Base-by-base conservation (phyloP, 1,139 yeast species). In the Hemisphaericaspora xylofermentans region DNA sequence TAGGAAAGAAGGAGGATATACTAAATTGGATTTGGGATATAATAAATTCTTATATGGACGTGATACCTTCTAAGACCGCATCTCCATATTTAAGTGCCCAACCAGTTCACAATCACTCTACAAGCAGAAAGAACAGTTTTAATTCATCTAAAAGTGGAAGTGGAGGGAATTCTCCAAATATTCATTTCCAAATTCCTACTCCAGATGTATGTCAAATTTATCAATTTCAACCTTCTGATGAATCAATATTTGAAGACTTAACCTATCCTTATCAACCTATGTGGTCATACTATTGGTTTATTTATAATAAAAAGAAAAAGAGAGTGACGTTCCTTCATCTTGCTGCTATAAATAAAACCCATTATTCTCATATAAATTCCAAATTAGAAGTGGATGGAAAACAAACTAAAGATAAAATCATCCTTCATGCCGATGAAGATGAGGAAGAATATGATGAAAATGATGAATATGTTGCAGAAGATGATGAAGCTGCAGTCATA, bases 251-350 rank as follows among this genome's bases (percentile, higher is more conserved):
- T 49, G 87, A 82, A 68, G 82, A 71, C 61, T 61, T 70, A 48
- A 78, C 60, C 44, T 83, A 80, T 53, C 87, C 84, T 28, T 84
- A 86, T 30, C 91, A 87, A 38, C 78, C 84, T 1, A 70, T 86
- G 64, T 93, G 98, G 98, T 84, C 93, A 31, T 74, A 84, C 58
- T 88, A 88, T 74, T 93, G 95, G 85, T 93, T 93, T 61, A 82
- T 93, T 40, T 89, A 87, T 64, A 93, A 88, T 65, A 89, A 88
- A 63, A 86, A 88, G 56, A 80, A 86, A 63, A 93, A 91, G 66
- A 76, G 98, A 48, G 98, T 93, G 3, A 88, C 95, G 1, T 93
- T 86, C 58, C 62, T 93, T 24, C 87, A 88, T 54, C 57, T 73
- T 43, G 68, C 68, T 4, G 78, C 76, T 1, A 65, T 72, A 40